Evolutionary conservation across 352 stramenopile genomes (phyloP).

Genomic region (Phytophthora pistaciae): DNA sequence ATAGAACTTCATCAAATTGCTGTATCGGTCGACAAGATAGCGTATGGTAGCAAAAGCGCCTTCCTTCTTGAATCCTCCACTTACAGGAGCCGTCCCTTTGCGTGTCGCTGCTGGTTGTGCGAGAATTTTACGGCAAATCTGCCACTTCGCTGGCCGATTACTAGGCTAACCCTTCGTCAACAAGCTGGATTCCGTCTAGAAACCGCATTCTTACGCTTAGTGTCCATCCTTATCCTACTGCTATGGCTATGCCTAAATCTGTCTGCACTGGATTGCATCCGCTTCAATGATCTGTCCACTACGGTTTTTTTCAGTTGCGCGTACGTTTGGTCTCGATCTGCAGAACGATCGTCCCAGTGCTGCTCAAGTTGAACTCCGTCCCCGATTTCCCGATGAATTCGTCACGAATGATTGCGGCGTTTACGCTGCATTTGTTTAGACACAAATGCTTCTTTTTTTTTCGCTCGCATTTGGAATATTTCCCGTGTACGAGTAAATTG

Average conservation of each 20-base stretch:
- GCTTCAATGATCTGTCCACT: conserved; percentile 16
- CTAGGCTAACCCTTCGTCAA: conserved; percentile 40
- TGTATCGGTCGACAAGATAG: background rate
- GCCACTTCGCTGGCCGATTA: conserved; percentile 17
- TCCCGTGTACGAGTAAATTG: no score
- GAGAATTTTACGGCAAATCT: background rate
- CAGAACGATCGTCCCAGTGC: conserved; percentile 13
- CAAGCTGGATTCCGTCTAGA: conserved; percentile 38
- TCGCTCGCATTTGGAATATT: conserved; percentile 33
- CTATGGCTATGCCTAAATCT: conserved; percentile 39
- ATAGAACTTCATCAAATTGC: no score
- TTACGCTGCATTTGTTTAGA: conserved; percentile 28
- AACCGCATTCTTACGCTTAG: conserved; percentile 1
- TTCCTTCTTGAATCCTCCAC: background rate
- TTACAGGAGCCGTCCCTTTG: background rate
- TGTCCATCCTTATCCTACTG: conserved; percentile 27
- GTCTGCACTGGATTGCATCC: conserved; percentile 38
- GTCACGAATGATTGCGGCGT: conserved; percentile 1
- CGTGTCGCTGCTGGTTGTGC: background rate
- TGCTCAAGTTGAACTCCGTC: conserved; percentile 38
- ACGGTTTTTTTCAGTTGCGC: conserved; percentile 47
- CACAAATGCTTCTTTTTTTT: conserved; percentile 26
- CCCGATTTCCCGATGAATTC: conserved; percentile 31
- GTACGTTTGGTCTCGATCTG: conserved; percentile 28
- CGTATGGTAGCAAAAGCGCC: conserved; percentile 5